These are phyloP conservation scores for Kwoniella heveanensis DNA, from an alignment of 768 basidiomycete species.

Conservation along the genomic window DNA sequence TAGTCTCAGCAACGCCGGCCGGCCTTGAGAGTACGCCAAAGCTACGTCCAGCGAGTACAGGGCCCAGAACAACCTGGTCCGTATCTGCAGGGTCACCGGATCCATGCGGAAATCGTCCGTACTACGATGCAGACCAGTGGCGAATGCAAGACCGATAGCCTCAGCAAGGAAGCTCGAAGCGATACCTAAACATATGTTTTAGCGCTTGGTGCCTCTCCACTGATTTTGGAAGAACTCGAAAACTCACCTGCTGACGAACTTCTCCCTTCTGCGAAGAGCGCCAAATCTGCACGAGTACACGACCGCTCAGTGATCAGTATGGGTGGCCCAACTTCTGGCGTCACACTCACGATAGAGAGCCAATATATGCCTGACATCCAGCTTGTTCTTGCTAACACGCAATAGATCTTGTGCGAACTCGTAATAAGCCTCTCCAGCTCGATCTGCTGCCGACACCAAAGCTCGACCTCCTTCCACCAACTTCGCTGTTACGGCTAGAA, in stretches of 20 bases:
- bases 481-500: constrained; percentile 9
- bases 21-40: constrained; percentile 16
- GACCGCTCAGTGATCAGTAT: too few species aligned
- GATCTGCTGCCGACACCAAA: constrained; percentile 5
- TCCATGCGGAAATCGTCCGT: constrained; percentile 18
- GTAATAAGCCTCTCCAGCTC: constrained; percentile 13
- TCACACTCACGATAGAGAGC: constrained; percentile 14
- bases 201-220: too few species aligned
- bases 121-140: constrained; percentile 14
- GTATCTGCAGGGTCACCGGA: constrained; percentile 13
- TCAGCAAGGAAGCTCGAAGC: constrained; percentile 18
- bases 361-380: constrained; percentile 19
- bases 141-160: constrained; percentile 14
- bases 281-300: constrained; percentile 6
- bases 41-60: constrained; percentile 13
- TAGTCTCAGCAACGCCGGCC: constrained; percentile 14
- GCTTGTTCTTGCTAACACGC: constrained; percentile 16
- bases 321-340: too few species aligned
- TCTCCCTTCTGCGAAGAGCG: constrained; percentile 13
- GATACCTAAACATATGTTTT: constrained; percentile 1
- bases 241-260: constrained; percentile 4
- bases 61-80: constrained; percentile 14
- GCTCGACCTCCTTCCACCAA: constrained; percentile 10
- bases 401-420: constrained; percentile 19
- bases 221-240: too few species aligned